These are phyloP conservation scores for Calocera viscosa DNA, from an alignment of 768 basidiomycete species.

Conservation along the genomic window DNA sequence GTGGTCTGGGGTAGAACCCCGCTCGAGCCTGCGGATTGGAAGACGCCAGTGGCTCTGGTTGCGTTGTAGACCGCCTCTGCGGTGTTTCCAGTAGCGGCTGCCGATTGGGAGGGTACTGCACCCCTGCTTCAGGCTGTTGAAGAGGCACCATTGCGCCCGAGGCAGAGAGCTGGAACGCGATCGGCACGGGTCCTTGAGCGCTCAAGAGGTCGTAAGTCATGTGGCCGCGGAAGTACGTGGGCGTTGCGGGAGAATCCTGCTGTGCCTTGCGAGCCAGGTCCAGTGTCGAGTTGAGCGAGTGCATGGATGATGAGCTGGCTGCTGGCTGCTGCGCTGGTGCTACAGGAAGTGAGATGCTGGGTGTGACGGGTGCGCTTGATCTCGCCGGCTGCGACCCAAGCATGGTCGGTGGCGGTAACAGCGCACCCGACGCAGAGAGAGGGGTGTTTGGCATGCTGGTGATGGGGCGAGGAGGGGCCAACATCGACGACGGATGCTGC, in stretches of 20 bases:
- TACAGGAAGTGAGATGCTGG: neutral
- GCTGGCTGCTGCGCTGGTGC: neutral
- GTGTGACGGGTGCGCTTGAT: neutral
- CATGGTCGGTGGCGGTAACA: neutral
- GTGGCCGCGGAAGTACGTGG: neutral
- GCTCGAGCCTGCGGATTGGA: neutral
- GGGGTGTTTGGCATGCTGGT: neutral
- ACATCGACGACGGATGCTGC: neutral
- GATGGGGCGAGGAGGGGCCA: neutral
- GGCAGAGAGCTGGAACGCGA: slow-evolving; percentile 8
- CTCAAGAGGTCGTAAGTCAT: slow-evolving; percentile 10
- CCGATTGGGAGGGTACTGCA: neutral
- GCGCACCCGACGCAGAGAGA: neutral
- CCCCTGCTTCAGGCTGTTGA: neutral
- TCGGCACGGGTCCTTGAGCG: slow-evolving; percentile 14
- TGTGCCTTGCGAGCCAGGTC: neutral
- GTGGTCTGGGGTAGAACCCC: slow-evolving; percentile 21
- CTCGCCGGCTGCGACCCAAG: neutral
- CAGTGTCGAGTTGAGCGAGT: neutral
- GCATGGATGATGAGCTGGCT: neutral
- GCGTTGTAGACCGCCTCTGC: neutral
- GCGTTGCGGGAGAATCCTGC: neutral
- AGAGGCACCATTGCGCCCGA: neutral
- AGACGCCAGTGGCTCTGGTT: neutral
- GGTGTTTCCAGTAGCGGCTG: neutral